These are phyloP conservation scores for Penicillium cinerascens DNA, from an alignment of 495 filamentous ascomycete species.

Conservation along the genomic window DNA sequence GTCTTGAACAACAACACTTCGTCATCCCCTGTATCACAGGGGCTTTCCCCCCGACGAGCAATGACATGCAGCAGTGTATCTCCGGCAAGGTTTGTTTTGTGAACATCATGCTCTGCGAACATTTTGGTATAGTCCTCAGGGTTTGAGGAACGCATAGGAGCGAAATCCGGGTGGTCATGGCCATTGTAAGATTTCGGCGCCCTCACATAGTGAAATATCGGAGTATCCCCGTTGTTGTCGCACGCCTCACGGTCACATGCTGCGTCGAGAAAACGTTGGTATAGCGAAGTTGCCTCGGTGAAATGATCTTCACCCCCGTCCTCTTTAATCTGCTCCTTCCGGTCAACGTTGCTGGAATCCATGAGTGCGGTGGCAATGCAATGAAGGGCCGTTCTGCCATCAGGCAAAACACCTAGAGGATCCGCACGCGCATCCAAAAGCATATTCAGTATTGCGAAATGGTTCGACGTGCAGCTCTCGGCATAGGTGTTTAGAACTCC, in stretches of 20 bases:
- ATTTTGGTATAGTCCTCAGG: neutral
- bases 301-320: constrained; percentile 1
- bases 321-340: constrained; percentile 6
- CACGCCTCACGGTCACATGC: neutral
- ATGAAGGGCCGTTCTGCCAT: too few relatives aligned
- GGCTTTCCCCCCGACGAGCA: neutral
- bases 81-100: neutral
- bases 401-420: too few relatives aligned
- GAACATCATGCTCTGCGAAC: neutral
- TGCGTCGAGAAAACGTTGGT: neutral
- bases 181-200: too few relatives aligned
- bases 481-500: too few relatives aligned
- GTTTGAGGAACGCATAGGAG: neutral
- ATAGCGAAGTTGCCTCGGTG: neutral
- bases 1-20: too few relatives aligned
- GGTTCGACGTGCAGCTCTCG: too few relatives aligned
- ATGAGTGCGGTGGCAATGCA: too few relatives aligned
- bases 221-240: neutral
- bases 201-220: neutral
- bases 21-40: too few relatives aligned
- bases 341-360: neutral
- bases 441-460: too few relatives aligned
- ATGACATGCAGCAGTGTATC: neutral
- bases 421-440: too few relatives aligned
- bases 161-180: too few relatives aligned